Conservation (phyloP, 2,329 filamentous ascomycete species). For the Colletotrichum magnum region DNA sequence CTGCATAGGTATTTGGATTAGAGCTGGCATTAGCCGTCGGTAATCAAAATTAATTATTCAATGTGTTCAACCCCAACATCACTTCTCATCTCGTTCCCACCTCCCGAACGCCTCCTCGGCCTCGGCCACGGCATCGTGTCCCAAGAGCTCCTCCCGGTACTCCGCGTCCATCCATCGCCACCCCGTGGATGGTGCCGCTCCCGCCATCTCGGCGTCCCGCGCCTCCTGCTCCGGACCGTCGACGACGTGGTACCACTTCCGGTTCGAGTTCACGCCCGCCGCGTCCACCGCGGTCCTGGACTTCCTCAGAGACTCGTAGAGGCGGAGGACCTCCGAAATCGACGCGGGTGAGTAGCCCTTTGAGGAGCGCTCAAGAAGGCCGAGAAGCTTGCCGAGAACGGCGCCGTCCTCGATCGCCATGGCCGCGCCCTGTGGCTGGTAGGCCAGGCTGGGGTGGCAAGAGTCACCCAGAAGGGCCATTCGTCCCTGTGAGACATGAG, state of each 20-base stretch:
- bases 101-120: constrained; percentile 2
- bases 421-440: constrained; percentile 47
- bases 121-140: constrained; percentile 16
- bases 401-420: constrained; percentile 46
- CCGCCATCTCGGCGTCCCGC: constrained; percentile 30
- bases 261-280: constrained; percentile 17
- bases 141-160: neutral
- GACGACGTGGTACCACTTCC: constrained; percentile 32
- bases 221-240: constrained; percentile 30
- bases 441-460: constrained; percentile 42
- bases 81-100: neutral
- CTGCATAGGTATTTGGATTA: neutral
- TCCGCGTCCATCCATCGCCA: constrained; percentile 21
- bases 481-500: constrained; percentile 11
- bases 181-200: neutral
- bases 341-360: neutral
- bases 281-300: constrained; percentile 9
- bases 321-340: constrained; percentile 15
- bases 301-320: constrained; percentile 22
- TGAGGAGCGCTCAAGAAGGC: neutral
- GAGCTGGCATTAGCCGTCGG: neutral
- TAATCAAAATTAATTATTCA: neutral
- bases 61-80: neutral
- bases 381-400: constrained; percentile 48
- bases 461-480: constrained; percentile 40